Base-by-base conservation (phyloP, 139 green algal species). In the Chlorella sp. region DNA sequence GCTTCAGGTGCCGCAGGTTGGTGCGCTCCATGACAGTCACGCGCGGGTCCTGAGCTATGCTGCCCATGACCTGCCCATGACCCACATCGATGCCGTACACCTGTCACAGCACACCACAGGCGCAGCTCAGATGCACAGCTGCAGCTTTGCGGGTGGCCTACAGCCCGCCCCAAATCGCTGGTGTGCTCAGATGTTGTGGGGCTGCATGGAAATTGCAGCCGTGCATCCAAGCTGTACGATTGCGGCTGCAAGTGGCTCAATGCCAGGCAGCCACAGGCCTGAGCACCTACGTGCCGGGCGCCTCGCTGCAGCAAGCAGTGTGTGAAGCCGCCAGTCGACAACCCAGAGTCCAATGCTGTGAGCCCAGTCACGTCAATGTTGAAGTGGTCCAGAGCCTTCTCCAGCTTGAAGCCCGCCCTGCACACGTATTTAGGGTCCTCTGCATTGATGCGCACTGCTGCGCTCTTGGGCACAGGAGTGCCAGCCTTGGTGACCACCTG, bases 81-180 rank as follows among this genome's bases (percentile, higher is more conserved):
- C 94, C 95, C 4, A 99, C 95, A 75, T 99, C 95, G 5, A 99
- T 85, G 33, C 95, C 95, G 77, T 94, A 92, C 60, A 99, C 95
- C 87, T 66, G 66, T n/a, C 73, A 70, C 29, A 55, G 17, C 42
- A 55, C 42, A 17, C 10, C 42, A 55, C 42, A 55, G 10, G 42
- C n/a, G n/a, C n/a, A n/a, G n/a, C n/a, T n/a, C n/a, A n/a, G n/a
- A n/a, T n/a, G n/a, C n/a, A n/a, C n/a, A n/a, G n/a, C n/a, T n/a
- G n/a, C n/a, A n/a, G n/a, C n/a, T n/a, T n/a, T n/a, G n/a, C n/a
- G n/a, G n/a, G n/a, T n/a, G n/a, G n/a, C n/a, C n/a, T n/a, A n/a
- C n/a, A n/a, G n/a, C n/a, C n/a, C n/a, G n/a, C n/a, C n/a, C n/a
- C n/a, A n/a, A n/a, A n/a, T n/a, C n/a, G n/a, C n/a, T n/a, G n/a